Evolutionary conservation across 176 grass and related monocot species (phyloP), one percentile per base, ranked within the genome.

Genomic region (Pontederia paniculata): DNA sequence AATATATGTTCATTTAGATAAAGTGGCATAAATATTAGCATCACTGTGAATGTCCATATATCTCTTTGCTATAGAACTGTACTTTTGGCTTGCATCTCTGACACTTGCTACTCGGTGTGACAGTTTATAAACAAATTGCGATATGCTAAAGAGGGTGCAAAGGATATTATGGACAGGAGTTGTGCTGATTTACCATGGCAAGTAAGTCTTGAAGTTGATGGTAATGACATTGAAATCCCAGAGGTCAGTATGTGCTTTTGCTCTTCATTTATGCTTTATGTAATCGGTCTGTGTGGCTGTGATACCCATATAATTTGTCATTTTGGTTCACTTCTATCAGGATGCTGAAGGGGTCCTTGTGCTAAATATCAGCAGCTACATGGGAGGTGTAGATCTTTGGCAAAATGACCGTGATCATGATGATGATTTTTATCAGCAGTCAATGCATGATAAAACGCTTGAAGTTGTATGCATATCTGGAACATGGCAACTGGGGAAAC

Each of bases 321-420:
- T 77, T 71, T 76, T 18, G 64, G n/a, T 47, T 66, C 60, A 42
- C 64, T 63, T 21, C 53, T 63, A 73, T 70, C 76, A 96, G 90
- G 80, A 96, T 78, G 76, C 90, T 18, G 90, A 96, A 86, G 90
- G 90, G 47, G 76, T 96, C 55, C 77, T 96, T 73, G 76, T 96
- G 65, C 69, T 96, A 70, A 96, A 96, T 64, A 96, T 96, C 16
- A 42, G 76, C 58, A 96, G 85, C 73, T 96, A 96, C 77, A 96
- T 96, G 90, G 90, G 90, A 49, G 90, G 90, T 12, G 90, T 96
- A 52, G 90, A 96, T 77, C 79, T 96, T 59, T 96, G 90, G 85
- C 70, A 86, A 83, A 89, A 86, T 5, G 67, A 80, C 55, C 77
- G 80, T 76, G 70, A 82, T 11, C 57, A 81, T 65, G 73, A 96